Evolutionary conservation across 1,284 basidiomycete species (phyloP), one percentile per base, ranked within the genome.

Genomic region (Ceratorhiza oryzae-sativae): DNA sequence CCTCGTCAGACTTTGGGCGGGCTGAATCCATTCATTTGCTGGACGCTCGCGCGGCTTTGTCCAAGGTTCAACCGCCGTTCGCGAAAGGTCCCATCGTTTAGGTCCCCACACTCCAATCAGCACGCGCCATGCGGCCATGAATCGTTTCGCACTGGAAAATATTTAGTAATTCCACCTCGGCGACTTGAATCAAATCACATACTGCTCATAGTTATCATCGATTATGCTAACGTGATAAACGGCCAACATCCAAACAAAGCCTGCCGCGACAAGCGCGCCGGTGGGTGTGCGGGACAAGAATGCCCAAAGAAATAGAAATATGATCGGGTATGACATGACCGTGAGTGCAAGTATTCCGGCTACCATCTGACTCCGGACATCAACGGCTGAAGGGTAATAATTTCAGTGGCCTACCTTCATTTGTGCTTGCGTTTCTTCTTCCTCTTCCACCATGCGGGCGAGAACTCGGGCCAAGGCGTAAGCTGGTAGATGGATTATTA

Each of bases 391-490:
- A 32, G 8, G 12, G 12, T 32, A 20, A 18, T 25, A 25, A 15
- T 34, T 23, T 27, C 27, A 49, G 15, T 10, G 27, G 23, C 72
- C 13, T 53, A 71, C 88, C 83, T 97, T 96, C 82, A 91, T 95
- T 83, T 96, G 93, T 42, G 94, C 95, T 80, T 94, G 92, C 3
- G 92, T 91, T 80, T 97, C 95, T 78, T 93, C 92, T 80, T 98
- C 95, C 76, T 95, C 88, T 77, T 93, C 88, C 20, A 86, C 91
- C 41, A 95, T 81, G 51, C 85, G 82, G 3, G 90, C 92, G 56
- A 92, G 94, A 58, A 90, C 77, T 34, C 88, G 84, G 13, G 88
- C 90, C 82, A 95, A 88, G 72, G 89, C 80, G 80, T 97, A 97
- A 55, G 92, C 87, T 0, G 95, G 95, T 30, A 88, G 77, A 79